Evolutionary conservation across 2,329 filamentous ascomycete species (phyloP).

Genomic region (Hawksworthiomyces lignivorus): DNA sequence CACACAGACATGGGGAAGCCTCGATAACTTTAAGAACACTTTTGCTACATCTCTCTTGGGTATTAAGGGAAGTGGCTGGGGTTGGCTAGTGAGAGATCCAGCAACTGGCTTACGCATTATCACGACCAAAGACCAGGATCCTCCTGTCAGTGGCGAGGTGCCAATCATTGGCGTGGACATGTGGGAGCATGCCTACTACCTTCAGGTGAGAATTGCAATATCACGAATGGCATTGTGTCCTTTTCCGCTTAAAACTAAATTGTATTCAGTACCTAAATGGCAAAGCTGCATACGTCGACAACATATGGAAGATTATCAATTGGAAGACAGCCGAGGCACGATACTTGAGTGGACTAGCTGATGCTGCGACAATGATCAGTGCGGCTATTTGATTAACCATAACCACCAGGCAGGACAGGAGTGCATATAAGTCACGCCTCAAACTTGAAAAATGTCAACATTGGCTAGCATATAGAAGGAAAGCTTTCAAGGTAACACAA

Average conservation of each 20-base stretch:
- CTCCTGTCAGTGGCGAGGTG: conserved; percentile 55
- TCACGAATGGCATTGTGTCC: too few relatives aligned
- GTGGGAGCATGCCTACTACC: conserved; percentile 91
- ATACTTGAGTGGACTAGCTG: conserved; percentile 42
- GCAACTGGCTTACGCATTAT: conserved; percentile 57
- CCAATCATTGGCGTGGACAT: conserved; percentile 76
- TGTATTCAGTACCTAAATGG: conserved; percentile 67
- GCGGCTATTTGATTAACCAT: conserved; percentile 29
- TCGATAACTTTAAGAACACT: conserved; percentile 56
- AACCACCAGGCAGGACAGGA: not conserved
- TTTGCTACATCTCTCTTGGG: conserved; percentile 60
- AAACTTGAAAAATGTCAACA: too few relatives aligned
- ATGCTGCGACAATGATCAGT: conserved; percentile 37
- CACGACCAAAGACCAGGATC: conserved; percentile 83
- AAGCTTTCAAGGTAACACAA: too few relatives aligned
- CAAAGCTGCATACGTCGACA: conserved; percentile 66
- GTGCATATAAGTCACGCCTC: too few relatives aligned
- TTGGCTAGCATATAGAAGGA: too few relatives aligned
- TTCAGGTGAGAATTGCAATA: conserved; percentile 50
- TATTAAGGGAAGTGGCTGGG: conserved; percentile 82
- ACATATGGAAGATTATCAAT: conserved; percentile 73
- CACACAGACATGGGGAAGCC: conserved; percentile 56
- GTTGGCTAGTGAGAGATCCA: conserved; percentile 68
- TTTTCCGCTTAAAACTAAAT: too few relatives aligned
- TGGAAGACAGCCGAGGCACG: conserved; percentile 64